These are phyloP conservation scores for Cutaneotrichosporon arboriforme DNA, from an alignment of 1,284 basidiomycete genomes.

Conservation along the genomic window DNA sequence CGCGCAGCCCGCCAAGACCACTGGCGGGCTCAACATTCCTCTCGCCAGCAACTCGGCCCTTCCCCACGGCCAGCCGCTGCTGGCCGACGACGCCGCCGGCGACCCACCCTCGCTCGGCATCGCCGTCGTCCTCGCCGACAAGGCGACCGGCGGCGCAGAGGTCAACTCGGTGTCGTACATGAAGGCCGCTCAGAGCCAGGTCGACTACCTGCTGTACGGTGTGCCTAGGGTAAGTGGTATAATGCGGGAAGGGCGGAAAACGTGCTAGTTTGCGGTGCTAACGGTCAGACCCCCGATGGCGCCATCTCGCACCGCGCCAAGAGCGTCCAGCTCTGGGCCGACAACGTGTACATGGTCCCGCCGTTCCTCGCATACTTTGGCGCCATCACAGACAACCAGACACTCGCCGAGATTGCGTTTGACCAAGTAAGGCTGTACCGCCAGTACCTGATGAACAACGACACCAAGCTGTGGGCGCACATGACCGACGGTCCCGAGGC, in stretches of 20 bases:
- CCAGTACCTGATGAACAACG: conserved; percentile 41
- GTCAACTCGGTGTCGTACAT: conserved; percentile 56
- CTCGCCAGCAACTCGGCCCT: conserved; percentile 6
- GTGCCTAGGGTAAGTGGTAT: conserved; percentile 54
- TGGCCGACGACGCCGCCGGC: conserved; percentile 59
- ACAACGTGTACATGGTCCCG: conserved; percentile 61
- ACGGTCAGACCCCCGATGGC: conserved; percentile 61
- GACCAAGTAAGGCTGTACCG: conserved; percentile 75
- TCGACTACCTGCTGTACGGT: conserved; percentile 61
- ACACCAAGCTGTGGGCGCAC: conserved; percentile 43
- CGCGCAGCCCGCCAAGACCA: background rate
- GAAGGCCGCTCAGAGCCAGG: conserved; percentile 62
- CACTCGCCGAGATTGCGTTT: conserved; percentile 65
- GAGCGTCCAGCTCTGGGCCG: conserved; percentile 52
- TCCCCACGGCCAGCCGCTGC: conserved; percentile 24
- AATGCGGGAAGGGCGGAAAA: no score
- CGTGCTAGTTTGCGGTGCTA: background rate
- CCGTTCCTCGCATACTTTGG: conserved; percentile 90
- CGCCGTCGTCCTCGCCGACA: conserved; percentile 63
- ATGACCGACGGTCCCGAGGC: conserved; percentile 36
- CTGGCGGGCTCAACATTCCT: conserved; percentile 6
- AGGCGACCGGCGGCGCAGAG: conserved; percentile 22
- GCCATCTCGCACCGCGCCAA: conserved; percentile 65
- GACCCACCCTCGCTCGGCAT: conserved; percentile 79
- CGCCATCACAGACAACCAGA: conserved; percentile 60